These are phyloP conservation scores for Ogataea kodamae DNA, from an alignment of 805 yeast species.

Conservation along the genomic window DNA sequence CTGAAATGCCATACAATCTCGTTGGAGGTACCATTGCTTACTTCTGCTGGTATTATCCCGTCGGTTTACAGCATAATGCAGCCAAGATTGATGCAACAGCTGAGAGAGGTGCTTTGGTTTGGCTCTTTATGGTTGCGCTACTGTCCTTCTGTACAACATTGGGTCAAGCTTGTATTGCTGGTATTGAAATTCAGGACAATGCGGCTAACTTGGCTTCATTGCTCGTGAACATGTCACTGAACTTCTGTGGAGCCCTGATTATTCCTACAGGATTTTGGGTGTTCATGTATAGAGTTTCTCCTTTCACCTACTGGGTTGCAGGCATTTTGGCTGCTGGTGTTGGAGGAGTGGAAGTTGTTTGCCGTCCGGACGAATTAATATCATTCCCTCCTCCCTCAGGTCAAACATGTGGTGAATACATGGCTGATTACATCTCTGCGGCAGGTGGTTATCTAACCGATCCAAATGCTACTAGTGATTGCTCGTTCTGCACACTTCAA, in stretches of 20 bases:
- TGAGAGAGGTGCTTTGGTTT: slow-evolving; percentile 53
- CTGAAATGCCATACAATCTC: slow-evolving; percentile 65
- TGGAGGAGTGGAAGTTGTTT: slow-evolving; percentile 45
- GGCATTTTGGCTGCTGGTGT: slow-evolving; percentile 54
- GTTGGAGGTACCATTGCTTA: slow-evolving; percentile 59
- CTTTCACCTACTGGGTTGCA: slow-evolving; percentile 62
- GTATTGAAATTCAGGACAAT: slow-evolving; percentile 53
- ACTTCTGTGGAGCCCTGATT: slow-evolving; percentile 77
- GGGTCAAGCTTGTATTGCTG: slow-evolving; percentile 58
- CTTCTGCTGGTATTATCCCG: slow-evolving; percentile 70
- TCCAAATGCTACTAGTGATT: slow-evolving; percentile 43
- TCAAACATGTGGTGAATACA: slow-evolving; percentile 54
- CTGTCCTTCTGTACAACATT: slow-evolving; percentile 54
- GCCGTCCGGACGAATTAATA: slow-evolving; percentile 48
- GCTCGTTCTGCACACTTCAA: slow-evolving; percentile 58
- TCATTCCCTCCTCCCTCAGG: slow-evolving; percentile 51
- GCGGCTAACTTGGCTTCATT: slow-evolving; percentile 61
- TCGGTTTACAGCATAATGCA: slow-evolving; percentile 63
- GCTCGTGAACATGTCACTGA: slow-evolving; percentile 58
- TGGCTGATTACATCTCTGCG: slow-evolving; percentile 35
- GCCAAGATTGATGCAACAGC: slow-evolving; percentile 40
- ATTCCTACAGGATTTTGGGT: slow-evolving; percentile 67
- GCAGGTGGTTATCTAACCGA: slow-evolving; percentile 49
- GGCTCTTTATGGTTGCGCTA: slow-evolving; percentile 42
- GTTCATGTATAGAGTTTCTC: slow-evolving; percentile 73